A percentile compares a stretch with the other conserved stretches of the same genome.
phyloP scores from a whole-genome alignment of 305 asterid species.

The Fraxinus velutina region DNA sequence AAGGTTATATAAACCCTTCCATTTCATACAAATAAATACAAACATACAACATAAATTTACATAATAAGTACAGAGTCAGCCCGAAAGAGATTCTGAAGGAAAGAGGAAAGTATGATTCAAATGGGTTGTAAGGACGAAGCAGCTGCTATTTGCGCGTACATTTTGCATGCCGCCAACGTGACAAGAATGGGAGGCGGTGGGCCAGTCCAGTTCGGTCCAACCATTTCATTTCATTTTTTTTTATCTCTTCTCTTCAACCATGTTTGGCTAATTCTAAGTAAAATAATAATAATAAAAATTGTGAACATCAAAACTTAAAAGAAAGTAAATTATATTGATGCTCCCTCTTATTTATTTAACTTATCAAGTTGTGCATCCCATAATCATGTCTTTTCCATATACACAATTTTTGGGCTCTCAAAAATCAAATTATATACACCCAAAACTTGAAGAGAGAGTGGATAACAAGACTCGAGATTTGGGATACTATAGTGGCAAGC shows the following conservation, averaged over 20 bases:
- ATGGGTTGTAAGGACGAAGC: not conserved
- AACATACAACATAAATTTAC: not conserved
- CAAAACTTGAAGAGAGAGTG: not conserved
- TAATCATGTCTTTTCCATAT: too few relatives aligned
- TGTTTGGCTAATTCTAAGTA: not conserved
- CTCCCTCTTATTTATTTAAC: not conserved
- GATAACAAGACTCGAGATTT: not conserved
- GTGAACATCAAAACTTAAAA: not conserved
- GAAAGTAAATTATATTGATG: not conserved
- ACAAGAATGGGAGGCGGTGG: not conserved
- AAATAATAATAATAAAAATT: too few relatives aligned
- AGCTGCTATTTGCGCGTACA: constrained; percentile 11
- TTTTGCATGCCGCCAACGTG: constrained; percentile 19
- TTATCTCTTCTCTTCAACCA: too few relatives aligned
- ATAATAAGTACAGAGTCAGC: not conserved
- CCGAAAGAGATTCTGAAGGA: not conserved
- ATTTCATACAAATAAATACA: not conserved
- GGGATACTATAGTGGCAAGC: not conserved
- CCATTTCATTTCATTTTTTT: not conserved
- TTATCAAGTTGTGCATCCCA: not conserved
- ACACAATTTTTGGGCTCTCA: too few relatives aligned
- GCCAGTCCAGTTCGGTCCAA: not conserved
- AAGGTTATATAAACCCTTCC: not conserved
- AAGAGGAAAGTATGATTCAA: not conserved
- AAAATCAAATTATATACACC: too few relatives aligned